Evolutionary conservation across 352 stramenopile genomes (phyloP), one percentile per base, ranked within the genome.

Genomic region (Thalassiosira hispida): DNA sequence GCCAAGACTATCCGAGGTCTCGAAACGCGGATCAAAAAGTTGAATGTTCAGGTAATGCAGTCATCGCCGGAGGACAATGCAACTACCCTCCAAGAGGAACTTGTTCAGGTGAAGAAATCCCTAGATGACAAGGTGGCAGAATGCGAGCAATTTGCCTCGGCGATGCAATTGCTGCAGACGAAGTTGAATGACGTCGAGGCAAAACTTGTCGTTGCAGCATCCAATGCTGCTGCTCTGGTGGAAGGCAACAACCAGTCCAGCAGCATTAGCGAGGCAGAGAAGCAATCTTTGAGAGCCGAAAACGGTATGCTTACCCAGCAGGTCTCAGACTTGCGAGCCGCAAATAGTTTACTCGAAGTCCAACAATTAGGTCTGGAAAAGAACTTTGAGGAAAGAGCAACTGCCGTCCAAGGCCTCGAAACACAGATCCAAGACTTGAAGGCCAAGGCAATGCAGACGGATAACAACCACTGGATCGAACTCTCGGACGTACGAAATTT

Each of bases 351-450:
- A 38, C 38, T 78, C 1, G 68, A 78, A 71, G 22, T 22, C 6
- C 2, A 63, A 27, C 79, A 75, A 61, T 61, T 61, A 46, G 62
- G 53, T 14, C 40, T 84, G 18, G 68, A 79, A 61, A 66, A 38
- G 27, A 72, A 20, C 6, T 40, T 84, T 8, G 55, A 59, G 33
- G 68, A 75, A 46, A 73, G 40, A 27, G 40, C 20, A 4, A 38
- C 16, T 31, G 18, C 11, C 9, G 52, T 79, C 1, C 18, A 63
- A 75, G 46, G 46, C 20, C 42, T 79, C n/a, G 42, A 83, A 33
- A 40, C 33, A 27, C 53, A 78, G 42, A 52, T 83, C 12, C 31
- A 71, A 59, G 44, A 60, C 33, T 51, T 83, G 16, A 66, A 67
- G 22, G 47, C 46, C 6, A 22, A 75, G 25, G 31, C 61, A 44